Conservation (phyloP, 345 rosid genomes). For the Capsella bursapastoris region DNA sequence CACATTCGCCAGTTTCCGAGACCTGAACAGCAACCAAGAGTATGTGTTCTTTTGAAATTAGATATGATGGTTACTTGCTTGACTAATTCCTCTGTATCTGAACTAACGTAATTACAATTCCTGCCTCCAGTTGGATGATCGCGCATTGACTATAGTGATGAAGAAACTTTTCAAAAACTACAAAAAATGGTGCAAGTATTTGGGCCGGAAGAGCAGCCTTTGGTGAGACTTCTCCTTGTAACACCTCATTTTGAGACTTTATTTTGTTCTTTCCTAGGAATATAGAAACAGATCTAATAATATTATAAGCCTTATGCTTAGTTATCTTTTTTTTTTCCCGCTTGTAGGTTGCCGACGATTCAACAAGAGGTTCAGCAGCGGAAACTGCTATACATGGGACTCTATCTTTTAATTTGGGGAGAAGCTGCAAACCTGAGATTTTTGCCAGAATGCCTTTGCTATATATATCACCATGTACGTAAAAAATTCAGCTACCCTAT, state of each 20-base stretch:
- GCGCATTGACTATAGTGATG: slow-evolving; percentile 61
- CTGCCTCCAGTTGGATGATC: slow-evolving; percentile 60
- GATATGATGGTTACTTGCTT: slow-evolving; percentile 12
- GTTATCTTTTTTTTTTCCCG: slow-evolving; percentile 3
- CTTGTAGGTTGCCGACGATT: slow-evolving; percentile 79
- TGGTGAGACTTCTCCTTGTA: slow-evolving; percentile 50
- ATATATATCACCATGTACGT: slow-evolving; percentile 88
- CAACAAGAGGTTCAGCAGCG: slow-evolving; percentile 96
- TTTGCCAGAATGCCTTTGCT: slow-evolving; percentile 95
- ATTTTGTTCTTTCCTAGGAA: neutral
- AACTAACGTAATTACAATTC: neutral
- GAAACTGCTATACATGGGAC: slow-evolving; percentile 84
- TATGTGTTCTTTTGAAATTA: slow-evolving; percentile 33
- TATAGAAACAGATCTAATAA: neutral
- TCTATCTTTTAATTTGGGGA: slow-evolving; percentile 92
- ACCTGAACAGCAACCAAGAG: slow-evolving; percentile 62
- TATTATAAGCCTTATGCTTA: slow-evolving; percentile 16
- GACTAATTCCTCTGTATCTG: slow-evolving; percentile 20
- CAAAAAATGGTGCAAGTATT: slow-evolving; percentile 71
- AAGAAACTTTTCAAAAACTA: slow-evolving; percentile 64
- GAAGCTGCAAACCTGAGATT: slow-evolving; percentile 96
- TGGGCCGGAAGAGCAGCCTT: slow-evolving; percentile 71
- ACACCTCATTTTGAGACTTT: neutral
- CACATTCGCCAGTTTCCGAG: slow-evolving; percentile 60
- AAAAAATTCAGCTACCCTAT: neutral